These are phyloP conservation scores for Nigrospora oryzae DNA, from an alignment of 2,329 filamentous ascomycete genomes.

Conservation along the genomic window DNA sequence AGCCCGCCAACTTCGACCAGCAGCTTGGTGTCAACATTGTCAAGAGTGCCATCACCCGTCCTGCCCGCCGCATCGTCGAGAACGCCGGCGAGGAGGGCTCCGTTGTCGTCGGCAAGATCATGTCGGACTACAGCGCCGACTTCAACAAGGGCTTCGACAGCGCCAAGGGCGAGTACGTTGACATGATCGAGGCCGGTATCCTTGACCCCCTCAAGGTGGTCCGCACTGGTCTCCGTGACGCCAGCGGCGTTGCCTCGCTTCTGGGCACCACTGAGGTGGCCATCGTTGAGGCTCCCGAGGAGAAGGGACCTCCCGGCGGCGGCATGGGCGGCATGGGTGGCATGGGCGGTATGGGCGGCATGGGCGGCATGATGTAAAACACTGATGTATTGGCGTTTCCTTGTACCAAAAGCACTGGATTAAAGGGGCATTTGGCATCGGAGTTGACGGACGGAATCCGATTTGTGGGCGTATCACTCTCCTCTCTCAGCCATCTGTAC, in stretches of 20 bases:
- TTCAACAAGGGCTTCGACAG: constrained; percentile 99
- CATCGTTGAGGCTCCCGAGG: constrained; percentile 91
- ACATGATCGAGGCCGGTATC: constrained; percentile 97
- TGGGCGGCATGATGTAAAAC: constrained; percentile 57
- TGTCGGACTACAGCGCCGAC: constrained; percentile 81
- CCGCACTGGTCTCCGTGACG: constrained; percentile 88
- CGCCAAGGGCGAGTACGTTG: constrained; percentile 93
- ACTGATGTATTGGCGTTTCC: constrained; percentile 12
- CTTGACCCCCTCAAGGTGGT: constrained; percentile 99
- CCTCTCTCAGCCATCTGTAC: constrained; percentile 15
- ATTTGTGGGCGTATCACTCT: constrained; percentile 30
- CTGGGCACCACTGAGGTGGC: constrained; percentile 97
- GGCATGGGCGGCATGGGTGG: constrained; percentile 63
- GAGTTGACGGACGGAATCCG: constrained; percentile 33
- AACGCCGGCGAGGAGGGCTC: constrained; percentile 95
- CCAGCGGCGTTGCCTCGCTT: constrained; percentile 90
- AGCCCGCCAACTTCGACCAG: constrained; percentile 96
- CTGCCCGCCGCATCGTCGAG: constrained; percentile 91
- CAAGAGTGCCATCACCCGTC: constrained; percentile 95
- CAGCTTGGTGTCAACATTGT: constrained; percentile 96
- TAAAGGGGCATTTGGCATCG: constrained; percentile 38
- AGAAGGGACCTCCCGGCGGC: constrained; percentile 58
- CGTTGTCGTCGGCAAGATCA: constrained; percentile 95
- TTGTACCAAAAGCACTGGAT: constrained; percentile 20
- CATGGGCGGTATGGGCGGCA: constrained; percentile 35